Conservation (phyloP, 768 basidiomycete genomes). For the Termitomyces sp. region DNA sequence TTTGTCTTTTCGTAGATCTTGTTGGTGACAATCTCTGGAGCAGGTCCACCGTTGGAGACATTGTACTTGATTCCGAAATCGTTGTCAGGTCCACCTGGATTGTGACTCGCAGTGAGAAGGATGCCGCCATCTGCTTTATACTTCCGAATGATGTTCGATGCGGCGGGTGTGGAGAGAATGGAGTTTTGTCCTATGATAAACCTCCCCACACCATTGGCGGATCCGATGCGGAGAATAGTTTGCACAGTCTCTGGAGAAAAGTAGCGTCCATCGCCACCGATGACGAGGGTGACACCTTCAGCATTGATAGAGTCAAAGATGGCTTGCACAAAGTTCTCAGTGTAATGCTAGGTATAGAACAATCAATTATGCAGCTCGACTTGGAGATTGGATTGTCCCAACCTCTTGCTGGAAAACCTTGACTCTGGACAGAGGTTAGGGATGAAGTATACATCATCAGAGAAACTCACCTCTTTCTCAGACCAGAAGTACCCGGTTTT, state of each 20-base stretch:
- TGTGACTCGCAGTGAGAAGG: constrained; percentile 94
- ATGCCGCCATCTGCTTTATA: constrained; percentile 97
- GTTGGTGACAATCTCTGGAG: constrained; percentile 94
- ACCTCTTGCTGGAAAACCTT: constrained; percentile 98
- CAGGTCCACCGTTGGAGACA: constrained; percentile 94
- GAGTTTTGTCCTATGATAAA: constrained; percentile 89
- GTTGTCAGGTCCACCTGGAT: constrained; percentile 96
- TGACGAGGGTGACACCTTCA: constrained; percentile 78
- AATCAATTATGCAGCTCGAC: constrained; percentile 23
- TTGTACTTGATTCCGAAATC: constrained; percentile 99
- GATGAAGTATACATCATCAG: constrained; percentile 7
- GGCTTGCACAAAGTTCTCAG: constrained; percentile 96
- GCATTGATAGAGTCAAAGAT: constrained; percentile 88
- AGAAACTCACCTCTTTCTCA: constrained; percentile 78
- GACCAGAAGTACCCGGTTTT: constrained; percentile 97
- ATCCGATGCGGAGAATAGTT: constrained; percentile 88
- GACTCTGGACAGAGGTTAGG: constrained; percentile 50
- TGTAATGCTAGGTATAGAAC: constrained; percentile 73
- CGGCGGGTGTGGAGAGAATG: constrained; percentile 96
- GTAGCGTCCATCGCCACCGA: constrained; percentile 97
- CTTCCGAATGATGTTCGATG: constrained; percentile 91
- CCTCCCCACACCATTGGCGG: constrained; percentile 88
- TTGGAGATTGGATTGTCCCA: constrained; percentile 6
- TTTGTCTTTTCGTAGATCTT: constrained; percentile 92
- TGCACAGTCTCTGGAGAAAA: constrained; percentile 84